These are phyloP conservation scores for Suhomyces taliae DNA, from an alignment of 1,139 yeast species.

Conservation along the genomic window DNA sequence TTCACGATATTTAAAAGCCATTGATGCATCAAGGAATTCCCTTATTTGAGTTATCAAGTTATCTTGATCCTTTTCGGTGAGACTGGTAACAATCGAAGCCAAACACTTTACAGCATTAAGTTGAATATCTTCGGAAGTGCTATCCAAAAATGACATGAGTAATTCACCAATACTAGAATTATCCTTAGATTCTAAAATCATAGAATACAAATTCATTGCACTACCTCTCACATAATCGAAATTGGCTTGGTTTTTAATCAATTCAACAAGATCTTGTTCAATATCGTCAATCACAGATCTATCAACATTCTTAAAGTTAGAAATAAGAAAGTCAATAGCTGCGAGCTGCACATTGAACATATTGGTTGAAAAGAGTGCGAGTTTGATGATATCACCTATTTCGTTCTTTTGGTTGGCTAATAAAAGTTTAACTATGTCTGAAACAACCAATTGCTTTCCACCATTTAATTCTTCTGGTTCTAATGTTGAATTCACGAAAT, in stretches of 20 bases:
- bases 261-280: background rate
- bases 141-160: background rate
- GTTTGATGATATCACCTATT: slow-evolving; percentile 23
- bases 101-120: slow-evolving; percentile 13
- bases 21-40: slow-evolving; percentile 38
- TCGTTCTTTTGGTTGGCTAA: slow-evolving; percentile 20
- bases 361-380: slow-evolving; percentile 33
- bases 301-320: slow-evolving; percentile 8
- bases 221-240: slow-evolving; percentile 48
- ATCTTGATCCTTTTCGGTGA: slow-evolving; percentile 1
- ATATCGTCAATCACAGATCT: background rate
- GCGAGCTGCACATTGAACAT: slow-evolving; percentile 52
- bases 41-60: slow-evolving; percentile 3
- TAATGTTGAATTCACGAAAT: slow-evolving; percentile 20
- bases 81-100: slow-evolving; percentile 8
- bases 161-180: background rate
- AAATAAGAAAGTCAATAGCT: slow-evolving; percentile 33
- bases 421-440: slow-evolving; percentile 29
- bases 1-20: slow-evolving; percentile 46
- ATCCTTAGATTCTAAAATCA: slow-evolving; percentile 4
- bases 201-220: slow-evolving; percentile 38
- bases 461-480: slow-evolving; percentile 32
- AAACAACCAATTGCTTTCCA: slow-evolving; percentile 43
- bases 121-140: slow-evolving; percentile 7
- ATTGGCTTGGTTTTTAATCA: slow-evolving; percentile 24